Evolutionary conservation across 2,329 filamentous ascomycete species (phyloP), one percentile per base, ranked within the genome.

Genomic region (Emericellopsis atlantica): DNA sequence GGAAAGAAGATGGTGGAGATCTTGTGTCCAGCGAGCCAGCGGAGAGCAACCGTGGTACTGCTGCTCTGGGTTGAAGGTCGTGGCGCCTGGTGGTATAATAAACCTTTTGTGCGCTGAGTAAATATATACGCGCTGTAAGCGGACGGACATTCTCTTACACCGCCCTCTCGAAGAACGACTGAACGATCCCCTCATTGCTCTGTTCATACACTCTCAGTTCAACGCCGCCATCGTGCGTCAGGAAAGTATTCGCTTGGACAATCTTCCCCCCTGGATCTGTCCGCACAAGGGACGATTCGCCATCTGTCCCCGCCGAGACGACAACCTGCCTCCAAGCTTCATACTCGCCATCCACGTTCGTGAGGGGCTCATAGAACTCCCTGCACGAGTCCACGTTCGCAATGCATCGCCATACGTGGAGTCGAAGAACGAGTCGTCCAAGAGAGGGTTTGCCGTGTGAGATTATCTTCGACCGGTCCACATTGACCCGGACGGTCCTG

Each of bases 381-480:
- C 65, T 67, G 16, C 74, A 78, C 5, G 56, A 59, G 32, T 62
- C 53, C 8, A 70, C 60, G 48, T 81, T 75, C 2, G 76, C 78
- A 2, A 73, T 81, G 38, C 70, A 74, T 48, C 79, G 77, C 54
- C 68, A 80, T 36, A 81, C 67, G 46, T 81, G 76, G 40, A 81
- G 54, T 40, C 69, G 69, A 46, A 74, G 63, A 23, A 81, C 62
- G 56, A 79, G 77, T 7, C 60, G 57, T 34, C 76, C 73, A 4
- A 82, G 65, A 0, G 75, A 72, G 0, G 69, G 67, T 12, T 76
- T 70, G 1, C 76, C 76, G 32, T 74, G 67, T 2, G 64, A 62
- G 5, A 64, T 48, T 41, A 79, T 79, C 54, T 74, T 75, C 43
- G 54, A 58, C n/a, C 69, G 64, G 53, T 79, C 72, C n/a, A 80